phyloP scores from a whole-genome alignment of 2,329 filamentous ascomycete genomes.

The Colletotrichum destructivum region DNA sequence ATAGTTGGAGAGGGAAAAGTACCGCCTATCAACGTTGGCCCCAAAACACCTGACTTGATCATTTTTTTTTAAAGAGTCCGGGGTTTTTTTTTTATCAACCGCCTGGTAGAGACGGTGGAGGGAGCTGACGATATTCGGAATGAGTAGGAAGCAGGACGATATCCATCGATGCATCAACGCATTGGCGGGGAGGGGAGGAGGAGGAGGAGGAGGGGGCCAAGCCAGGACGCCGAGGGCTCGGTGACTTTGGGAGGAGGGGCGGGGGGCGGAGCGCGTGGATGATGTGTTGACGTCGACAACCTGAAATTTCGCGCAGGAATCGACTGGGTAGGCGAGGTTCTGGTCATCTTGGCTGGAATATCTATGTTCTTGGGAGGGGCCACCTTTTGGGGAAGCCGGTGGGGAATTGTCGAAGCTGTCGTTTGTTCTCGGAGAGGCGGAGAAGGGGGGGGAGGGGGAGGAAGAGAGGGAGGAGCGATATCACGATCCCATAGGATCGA shows the following conservation, averaged over 20 bases:
- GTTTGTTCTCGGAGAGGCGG: neutral
- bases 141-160: neutral
- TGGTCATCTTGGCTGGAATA: too few relatives aligned
- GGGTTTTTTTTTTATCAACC: too few relatives aligned
- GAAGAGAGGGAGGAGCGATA: neutral
- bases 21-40: too few relatives aligned
- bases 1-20: too few relatives aligned
- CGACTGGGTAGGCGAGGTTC: too few relatives aligned
- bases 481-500: neutral
- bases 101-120: neutral
- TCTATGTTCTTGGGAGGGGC: too few relatives aligned
- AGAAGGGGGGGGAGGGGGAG: too few relatives aligned
- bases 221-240: slow-evolving; percentile 12
- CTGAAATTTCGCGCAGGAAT: neutral
- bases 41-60: too few relatives aligned
- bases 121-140: slow-evolving; percentile 1
- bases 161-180: neutral
- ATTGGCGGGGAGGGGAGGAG: neutral
- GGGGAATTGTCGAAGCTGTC: too few relatives aligned
- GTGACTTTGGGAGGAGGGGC: too few relatives aligned
- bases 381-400: too few relatives aligned
- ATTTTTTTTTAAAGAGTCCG: too few relatives aligned
- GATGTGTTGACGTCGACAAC: neutral
- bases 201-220: neutral
- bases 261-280: neutral